Evolutionary conservation across 2,329 filamentous ascomycete genomes (phyloP).

Genomic region (Cladophialophora psammophila): DNA sequence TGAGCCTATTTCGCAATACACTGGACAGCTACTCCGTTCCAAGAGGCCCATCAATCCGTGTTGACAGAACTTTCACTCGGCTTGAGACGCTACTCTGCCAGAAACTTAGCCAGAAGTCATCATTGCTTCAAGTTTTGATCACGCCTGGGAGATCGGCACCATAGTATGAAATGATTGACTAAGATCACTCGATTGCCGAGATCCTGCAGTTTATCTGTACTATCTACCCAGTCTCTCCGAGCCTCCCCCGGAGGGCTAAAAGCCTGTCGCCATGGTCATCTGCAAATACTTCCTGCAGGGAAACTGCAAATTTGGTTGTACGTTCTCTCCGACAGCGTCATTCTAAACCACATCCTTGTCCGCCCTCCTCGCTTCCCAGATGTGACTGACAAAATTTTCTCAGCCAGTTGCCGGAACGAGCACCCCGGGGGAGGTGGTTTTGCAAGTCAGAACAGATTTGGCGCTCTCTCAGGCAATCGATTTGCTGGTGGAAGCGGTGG

Average conservation of each 20-base stretch:
- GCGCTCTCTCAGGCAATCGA: constrained; percentile 37
- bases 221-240: background rate
- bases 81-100: background rate
- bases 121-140: background rate
- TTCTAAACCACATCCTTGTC: background rate
- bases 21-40: background rate
- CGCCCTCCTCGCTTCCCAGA: background rate
- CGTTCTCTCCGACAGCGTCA: constrained; percentile 15
- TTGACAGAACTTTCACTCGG: background rate
- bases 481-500: constrained; percentile 24
- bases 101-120: background rate
- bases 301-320: constrained; percentile 71
- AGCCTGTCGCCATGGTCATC: constrained; percentile 51
- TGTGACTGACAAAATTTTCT: constrained; percentile 3
- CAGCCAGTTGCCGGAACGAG: constrained; percentile 66
- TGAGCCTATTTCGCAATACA: background rate
- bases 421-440: constrained; percentile 57
- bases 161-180: background rate
- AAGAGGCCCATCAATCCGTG: background rate
- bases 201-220: background rate
- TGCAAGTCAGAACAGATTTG: constrained; percentile 33
- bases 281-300: constrained; percentile 72
- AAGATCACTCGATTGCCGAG: background rate
- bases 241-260: background rate
- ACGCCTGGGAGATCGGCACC: background rate